Evolutionary conservation across 495 filamentous ascomycete species (phyloP).

Genomic region (Copromyces sp.): DNA sequence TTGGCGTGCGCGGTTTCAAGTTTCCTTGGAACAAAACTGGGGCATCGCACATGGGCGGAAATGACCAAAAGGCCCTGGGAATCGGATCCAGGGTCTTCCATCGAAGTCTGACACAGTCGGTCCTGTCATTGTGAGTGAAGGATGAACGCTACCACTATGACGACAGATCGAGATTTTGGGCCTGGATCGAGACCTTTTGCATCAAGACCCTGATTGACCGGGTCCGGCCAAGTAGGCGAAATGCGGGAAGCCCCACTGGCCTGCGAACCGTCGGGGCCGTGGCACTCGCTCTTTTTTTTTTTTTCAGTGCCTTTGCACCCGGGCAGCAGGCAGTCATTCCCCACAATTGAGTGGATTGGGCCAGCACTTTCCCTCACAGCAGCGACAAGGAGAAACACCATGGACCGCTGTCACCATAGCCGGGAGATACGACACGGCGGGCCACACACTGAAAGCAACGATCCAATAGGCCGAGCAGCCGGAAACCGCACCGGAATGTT

Average conservation of each 20-base stretch:
- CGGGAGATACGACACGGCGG: not conserved
- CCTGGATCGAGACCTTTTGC: conserved; percentile 13
- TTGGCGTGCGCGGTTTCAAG: not conserved
- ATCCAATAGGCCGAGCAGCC: not conserved
- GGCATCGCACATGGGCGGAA: conserved; percentile 1
- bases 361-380: not conserved
- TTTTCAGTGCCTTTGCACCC: not conserved
- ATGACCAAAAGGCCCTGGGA: conserved; percentile 3
- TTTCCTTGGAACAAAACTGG: conserved; percentile 9
- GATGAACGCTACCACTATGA: conserved; percentile 13
- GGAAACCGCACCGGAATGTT: not conserved
- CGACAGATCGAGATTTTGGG: conserved; percentile 19
- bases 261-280: not conserved
- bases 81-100: conserved; percentile 12
- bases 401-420: not conserved
- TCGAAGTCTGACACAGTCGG: not conserved
- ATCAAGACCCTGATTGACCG: not conserved
- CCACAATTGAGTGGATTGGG: not conserved
- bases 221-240: not conserved
- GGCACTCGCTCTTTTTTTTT: not conserved
- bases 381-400: not conserved
- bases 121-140: not conserved
- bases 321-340: not conserved
- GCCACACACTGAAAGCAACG: not conserved
- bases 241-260: conserved; percentile 13